A percentile compares a stretch with the other conserved stretches of the same genome.
Conservation (phyloP, 805 yeast species). For the Metschnikowia henanensis region DNA sequence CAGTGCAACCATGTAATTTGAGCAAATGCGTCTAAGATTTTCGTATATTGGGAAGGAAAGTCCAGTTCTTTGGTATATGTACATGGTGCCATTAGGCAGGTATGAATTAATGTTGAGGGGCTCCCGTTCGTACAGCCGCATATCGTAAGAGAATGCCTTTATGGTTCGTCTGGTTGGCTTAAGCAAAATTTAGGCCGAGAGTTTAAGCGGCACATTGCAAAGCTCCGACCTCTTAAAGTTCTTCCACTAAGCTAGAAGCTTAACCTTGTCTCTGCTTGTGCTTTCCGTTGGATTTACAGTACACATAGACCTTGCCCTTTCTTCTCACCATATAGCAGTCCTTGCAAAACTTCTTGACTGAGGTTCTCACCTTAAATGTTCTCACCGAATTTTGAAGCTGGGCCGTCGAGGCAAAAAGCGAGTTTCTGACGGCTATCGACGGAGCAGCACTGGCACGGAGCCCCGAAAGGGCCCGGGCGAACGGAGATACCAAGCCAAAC, state of each 20-base stretch:
- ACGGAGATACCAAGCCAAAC: conserved; percentile 17
- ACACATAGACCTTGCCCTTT: conserved; percentile 91
- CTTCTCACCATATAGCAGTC: conserved; percentile 91
- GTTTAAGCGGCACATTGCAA: background rate
- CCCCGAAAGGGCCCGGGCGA: conserved; percentile 17
- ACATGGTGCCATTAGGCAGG: too few species aligned
- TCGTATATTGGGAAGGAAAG: too few species aligned
- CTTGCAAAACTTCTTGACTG: conserved; percentile 90
- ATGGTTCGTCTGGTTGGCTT: too few species aligned
- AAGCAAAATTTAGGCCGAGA: too few species aligned
- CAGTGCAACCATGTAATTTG: too few species aligned
- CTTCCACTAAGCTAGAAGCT: background rate
- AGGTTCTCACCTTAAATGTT: conserved; percentile 87
- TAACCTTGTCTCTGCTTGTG: conserved; percentile 24
- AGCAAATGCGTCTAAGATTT: too few species aligned
- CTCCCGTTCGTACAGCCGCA: too few species aligned
- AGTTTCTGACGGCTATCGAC: conserved; percentile 11
- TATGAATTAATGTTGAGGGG: too few species aligned
- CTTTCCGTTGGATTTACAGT: conserved; percentile 89
- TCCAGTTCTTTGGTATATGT: too few species aligned
- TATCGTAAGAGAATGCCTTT: too few species aligned
- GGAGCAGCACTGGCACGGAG: conserved; percentile 12
- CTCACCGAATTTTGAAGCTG: conserved; percentile 31
- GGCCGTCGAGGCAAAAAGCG: conserved; percentile 13
- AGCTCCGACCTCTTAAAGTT: background rate